These are phyloP conservation scores for Pythium scleroteichum DNA, from an alignment of 352 stramenopile species.

Conservation along the genomic window DNA sequence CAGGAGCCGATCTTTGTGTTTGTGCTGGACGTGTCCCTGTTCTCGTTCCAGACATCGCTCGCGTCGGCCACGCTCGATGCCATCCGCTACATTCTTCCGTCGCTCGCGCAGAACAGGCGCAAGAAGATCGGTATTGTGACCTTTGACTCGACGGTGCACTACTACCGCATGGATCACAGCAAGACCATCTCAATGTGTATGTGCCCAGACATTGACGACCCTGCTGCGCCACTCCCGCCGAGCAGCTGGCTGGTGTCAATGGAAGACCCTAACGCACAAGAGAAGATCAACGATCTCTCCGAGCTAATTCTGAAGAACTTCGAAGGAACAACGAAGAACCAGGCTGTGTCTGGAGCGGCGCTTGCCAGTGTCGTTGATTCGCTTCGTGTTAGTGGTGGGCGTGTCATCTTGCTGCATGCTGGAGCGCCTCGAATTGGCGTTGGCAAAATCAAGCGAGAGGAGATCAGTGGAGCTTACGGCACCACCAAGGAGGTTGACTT, in stretches of 20 bases:
- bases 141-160: conserved; percentile 83
- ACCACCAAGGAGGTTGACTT: conserved; percentile 86
- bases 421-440: conserved; percentile 73
- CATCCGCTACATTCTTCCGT: conserved; percentile 79
- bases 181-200: conserved; percentile 74
- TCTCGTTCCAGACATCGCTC: conserved; percentile 78
- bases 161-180: conserved; percentile 80
- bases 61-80: conserved; percentile 59
- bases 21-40: conserved; percentile 85
- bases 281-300: conserved; percentile 68
- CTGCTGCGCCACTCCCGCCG: conserved; percentile 65
- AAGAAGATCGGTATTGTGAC: conserved; percentile 90
- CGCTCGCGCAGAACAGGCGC: conserved; percentile 74
- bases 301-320: conserved; percentile 75
- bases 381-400: conserved; percentile 56
- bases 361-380: conserved; percentile 80
- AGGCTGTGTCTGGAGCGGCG: conserved; percentile 72
- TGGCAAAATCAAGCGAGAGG: conserved; percentile 76
- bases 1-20: conserved; percentile 89
- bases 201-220: conserved; percentile 82
- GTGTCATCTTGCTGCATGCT: conserved; percentile 76
- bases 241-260: conserved; percentile 84
- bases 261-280: conserved; percentile 66
- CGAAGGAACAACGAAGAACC: conserved; percentile 72
- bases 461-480: conserved; percentile 77